Evolutionary conservation across 2,329 filamentous ascomycete genomes (phyloP).

Genomic region (Hymenoscyphus fructigenus): DNA sequence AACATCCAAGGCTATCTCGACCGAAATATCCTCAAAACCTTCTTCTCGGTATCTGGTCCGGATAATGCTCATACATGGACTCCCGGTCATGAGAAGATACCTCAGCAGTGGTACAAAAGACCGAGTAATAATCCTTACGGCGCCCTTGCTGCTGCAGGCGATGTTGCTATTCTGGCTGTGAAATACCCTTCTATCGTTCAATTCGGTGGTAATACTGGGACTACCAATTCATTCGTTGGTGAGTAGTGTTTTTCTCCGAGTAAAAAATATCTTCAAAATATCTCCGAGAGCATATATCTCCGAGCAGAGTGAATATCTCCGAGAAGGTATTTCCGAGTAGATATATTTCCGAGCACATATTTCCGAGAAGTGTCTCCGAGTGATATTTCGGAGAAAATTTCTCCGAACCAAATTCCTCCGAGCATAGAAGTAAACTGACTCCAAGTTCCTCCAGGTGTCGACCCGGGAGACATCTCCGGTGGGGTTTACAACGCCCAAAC

Average conservation of each 20-base stretch:
- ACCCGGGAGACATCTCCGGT: conserved; percentile 42
- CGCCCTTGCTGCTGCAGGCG: conserved; percentile 43
- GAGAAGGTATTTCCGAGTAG: too few species aligned
- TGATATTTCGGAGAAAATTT: too few species aligned
- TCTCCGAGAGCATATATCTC: too few species aligned
- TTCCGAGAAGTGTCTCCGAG: too few species aligned
- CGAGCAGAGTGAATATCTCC: too few species aligned
- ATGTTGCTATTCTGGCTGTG: conserved; percentile 40
- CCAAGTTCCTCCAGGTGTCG: conserved; percentile 38
- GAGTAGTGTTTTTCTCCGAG: too few species aligned
- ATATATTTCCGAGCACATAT: too few species aligned
- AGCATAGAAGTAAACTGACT: too few species aligned
- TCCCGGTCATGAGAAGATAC: conserved; percentile 18
- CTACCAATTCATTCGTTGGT: conserved; percentile 48
- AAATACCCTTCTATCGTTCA: conserved; percentile 36
- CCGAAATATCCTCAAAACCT: conserved; percentile 31
- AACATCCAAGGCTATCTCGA: conserved; percentile 32
- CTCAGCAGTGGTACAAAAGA: conserved; percentile 25
- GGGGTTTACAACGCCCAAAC: conserved; percentile 43
- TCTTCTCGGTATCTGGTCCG: conserved; percentile 26
- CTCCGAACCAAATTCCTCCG: too few species aligned
- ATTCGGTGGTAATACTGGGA: conserved; percentile 53
- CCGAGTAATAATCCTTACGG: conserved; percentile 37
- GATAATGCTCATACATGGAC: conserved; percentile 16
- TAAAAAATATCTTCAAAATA: too few species aligned